Conservation (phyloP, 2,329 filamentous ascomycete genomes). For the Chalara sp. region DNA sequence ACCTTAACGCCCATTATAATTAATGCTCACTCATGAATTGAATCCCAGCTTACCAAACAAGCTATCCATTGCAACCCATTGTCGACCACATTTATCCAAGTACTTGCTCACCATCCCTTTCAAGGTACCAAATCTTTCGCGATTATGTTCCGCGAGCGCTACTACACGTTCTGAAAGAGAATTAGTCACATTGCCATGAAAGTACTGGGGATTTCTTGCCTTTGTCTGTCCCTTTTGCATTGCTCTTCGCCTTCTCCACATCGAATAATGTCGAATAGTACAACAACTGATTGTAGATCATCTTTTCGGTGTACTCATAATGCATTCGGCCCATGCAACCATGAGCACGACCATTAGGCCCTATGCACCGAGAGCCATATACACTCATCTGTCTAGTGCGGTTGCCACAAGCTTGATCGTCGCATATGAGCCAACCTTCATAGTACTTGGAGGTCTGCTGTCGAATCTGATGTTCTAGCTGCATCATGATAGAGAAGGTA, state of each 20-base stretch:
- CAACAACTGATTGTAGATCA: conserved; percentile 88
- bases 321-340: conserved; percentile 84
- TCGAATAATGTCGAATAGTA: conserved; percentile 85
- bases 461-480: conserved; percentile 80
- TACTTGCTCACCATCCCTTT: conserved; percentile 75
- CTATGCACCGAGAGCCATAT: conserved; percentile 83
- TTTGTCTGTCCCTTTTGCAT: conserved; percentile 41
- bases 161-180: conserved; percentile 40
- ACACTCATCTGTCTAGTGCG: conserved; percentile 90
- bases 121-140: conserved; percentile 67
- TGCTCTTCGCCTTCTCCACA: conserved; percentile 68
- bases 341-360: conserved; percentile 74
- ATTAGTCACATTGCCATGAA: conserved; percentile 12
- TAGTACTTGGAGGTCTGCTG: conserved; percentile 79
- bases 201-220: conserved; percentile 16
- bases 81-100: conserved; percentile 80
- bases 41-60: conserved; percentile 68
- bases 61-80: conserved; percentile 91
- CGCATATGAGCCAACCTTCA: conserved; percentile 83
- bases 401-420: conserved; percentile 79
- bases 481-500: conserved; percentile 71
- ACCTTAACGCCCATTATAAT: conserved; percentile 8
- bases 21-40: conserved; percentile 13
- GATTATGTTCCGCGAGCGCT: conserved; percentile 75
- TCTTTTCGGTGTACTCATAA: conserved; percentile 82